Base-by-base conservation (phyloP, 2,329 filamentous ascomycete genomes). In the Hansfordia pulvinata region DNA sequence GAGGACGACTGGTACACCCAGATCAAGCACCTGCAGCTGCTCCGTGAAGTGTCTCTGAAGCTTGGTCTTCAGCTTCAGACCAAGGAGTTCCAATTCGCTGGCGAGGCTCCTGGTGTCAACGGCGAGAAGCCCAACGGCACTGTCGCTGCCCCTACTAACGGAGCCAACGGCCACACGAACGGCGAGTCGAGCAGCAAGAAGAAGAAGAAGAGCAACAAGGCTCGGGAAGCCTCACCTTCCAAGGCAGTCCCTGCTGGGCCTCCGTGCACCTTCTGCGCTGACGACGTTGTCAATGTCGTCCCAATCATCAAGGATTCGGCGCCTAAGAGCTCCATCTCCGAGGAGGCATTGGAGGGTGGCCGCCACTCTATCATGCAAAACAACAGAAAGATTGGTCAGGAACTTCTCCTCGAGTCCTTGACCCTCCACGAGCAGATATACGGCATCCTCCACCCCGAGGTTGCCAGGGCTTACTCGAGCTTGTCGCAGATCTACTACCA, bases 391-490 rank as follows among this genome's bases (percentile, higher is more conserved):
- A 72, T 98, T 23, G 90, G 90, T 20, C 86, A 94, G 54, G 90
- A 98, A 53, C 69, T 98, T 30, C 69, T 98, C 17, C 62, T 96
- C n/a, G 90, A 98, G 54, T 94, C 86, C 19, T 61, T 98, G 33
- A 93, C 90, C 23, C 63, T 98, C 22, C 88, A 98, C 46, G 90
- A 98, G 62, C 90, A 98, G 54, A 96, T 98, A 40, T 98, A 98
- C 45, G 90, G 90, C 33, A 92, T 96, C 30, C 66, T 98, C 15
- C 90, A 98, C 49, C 86, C 90, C 2, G 90, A 98, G 56, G 88
- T 96, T 32, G 90, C 88, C 24, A 76, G 86, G 36, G 80, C 93
- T 16, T 98, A 98, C 62, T 88, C 93, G 54, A 85, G 81, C 27
- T 58, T 98, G 23, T 93, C 90, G 3, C 93, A 93, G 64, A 68